Conservation (phyloP, 768 basidiomycete species). For the Pholiota microspora region DNA sequence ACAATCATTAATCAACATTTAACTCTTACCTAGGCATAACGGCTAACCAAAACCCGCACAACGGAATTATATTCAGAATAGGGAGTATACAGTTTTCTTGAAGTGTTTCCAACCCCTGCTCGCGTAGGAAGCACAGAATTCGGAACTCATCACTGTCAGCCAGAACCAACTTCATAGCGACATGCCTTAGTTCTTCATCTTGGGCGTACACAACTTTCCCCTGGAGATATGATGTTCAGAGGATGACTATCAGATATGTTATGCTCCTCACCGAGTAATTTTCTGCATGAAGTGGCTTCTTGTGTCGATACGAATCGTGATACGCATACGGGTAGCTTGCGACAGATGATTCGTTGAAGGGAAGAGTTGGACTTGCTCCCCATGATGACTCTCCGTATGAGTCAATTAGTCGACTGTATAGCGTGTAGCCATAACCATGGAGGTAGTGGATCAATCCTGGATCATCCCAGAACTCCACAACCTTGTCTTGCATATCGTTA, state of each 20-base stretch:
- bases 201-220: conserved; percentile 17
- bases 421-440: too few species aligned
- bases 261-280: neutral
- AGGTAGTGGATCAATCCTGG: too few species aligned
- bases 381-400: too few species aligned
- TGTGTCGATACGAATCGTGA: neutral
- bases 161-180: conserved; percentile 25
- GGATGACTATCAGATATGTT: neutral
- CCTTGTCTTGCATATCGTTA: too few species aligned
- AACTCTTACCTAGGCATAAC: too few species aligned
- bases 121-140: too few species aligned
- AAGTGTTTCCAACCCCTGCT: too few species aligned
- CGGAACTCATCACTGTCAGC: conserved; percentile 21
- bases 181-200: conserved; percentile 18
- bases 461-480: too few species aligned
- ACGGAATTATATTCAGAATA: too few species aligned
- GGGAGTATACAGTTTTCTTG: too few species aligned
- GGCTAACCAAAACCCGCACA: too few species aligned
- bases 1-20: conserved; percentile 23
- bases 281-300: neutral
- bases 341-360: neutral
- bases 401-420: too few species aligned
- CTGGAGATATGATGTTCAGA: neutral
- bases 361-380: neutral
- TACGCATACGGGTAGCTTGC: conserved; percentile 8